These are phyloP conservation scores for Tolypocladium cylindrosporum DNA, from an alignment of 2,329 filamentous ascomycete genomes.

Conservation along the genomic window DNA sequence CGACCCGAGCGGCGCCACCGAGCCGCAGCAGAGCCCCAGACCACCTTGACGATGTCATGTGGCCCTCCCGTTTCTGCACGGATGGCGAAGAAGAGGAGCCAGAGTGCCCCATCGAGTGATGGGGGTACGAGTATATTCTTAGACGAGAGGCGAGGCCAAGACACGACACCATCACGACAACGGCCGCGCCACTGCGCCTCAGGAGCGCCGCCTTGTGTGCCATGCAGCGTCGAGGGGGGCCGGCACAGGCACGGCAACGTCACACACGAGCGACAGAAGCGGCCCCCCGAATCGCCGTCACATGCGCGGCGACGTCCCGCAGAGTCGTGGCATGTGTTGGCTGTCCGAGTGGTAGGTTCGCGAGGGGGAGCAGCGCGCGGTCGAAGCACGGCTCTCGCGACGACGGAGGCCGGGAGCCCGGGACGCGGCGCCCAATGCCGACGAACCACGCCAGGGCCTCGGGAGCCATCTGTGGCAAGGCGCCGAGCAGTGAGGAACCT, in stretches of 20 bases:
- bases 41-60: conserved; percentile 8
- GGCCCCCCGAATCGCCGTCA: no score
- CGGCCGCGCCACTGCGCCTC: neutral
- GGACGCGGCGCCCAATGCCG: conserved; percentile 18
- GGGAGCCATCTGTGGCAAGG: conserved; percentile 17
- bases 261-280: neutral
- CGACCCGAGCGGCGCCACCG: conserved; percentile 4
- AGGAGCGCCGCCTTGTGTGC: neutral
- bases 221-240: neutral
- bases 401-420: neutral
- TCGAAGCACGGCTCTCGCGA: neutral
- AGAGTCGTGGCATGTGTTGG: neutral
- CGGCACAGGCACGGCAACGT: neutral
- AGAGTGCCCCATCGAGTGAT: neutral
- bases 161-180: conserved; percentile 2
- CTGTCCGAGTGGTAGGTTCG: neutral
- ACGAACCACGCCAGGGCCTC: conserved; percentile 18
- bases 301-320: neutral
- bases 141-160: neutral
- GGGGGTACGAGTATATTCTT: neutral
- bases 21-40: conserved; percentile 5
- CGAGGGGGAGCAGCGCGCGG: neutral
- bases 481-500: neutral
- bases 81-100: neutral
- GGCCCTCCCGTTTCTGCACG: neutral